These are phyloP conservation scores for Phialophora macrospora DNA, from an alignment of 2,329 filamentous ascomycete genomes.

Conservation along the genomic window DNA sequence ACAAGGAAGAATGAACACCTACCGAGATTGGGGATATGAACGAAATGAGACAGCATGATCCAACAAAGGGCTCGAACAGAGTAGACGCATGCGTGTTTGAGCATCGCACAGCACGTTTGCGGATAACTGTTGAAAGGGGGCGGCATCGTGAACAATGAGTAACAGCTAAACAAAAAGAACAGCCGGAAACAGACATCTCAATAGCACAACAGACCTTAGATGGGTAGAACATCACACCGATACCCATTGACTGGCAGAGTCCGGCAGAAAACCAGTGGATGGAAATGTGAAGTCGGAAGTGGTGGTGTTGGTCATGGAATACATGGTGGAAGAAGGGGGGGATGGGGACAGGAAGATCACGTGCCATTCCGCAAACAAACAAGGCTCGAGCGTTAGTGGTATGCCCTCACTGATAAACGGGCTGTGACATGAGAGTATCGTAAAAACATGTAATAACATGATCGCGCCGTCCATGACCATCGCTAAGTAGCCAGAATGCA, in stretches of 20 bases:
- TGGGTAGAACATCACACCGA: neutral
- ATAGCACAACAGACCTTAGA: neutral
- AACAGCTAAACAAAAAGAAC: neutral
- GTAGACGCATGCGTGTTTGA: neutral
- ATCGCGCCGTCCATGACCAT: slow-evolving; percentile 1
- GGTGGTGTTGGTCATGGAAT: neutral
- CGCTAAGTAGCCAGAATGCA: slow-evolving; percentile 1
- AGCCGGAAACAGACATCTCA: slow-evolving; percentile 16
- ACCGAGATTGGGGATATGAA: slow-evolving; percentile 2
- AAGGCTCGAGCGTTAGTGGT: slow-evolving; percentile 5
- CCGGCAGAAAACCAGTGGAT: neutral
- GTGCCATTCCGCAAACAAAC: slow-evolving; percentile 7
- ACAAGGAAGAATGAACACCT: slow-evolving; percentile 8
- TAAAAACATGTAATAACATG: slow-evolving; percentile 2
- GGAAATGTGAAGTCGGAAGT: neutral
- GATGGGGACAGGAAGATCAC: neutral
- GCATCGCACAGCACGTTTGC: slow-evolving; percentile 13
- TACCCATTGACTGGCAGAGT: neutral
- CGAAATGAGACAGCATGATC: slow-evolving; percentile 4
- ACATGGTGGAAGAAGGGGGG: neutral
- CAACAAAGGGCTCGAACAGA: slow-evolving; percentile 16
- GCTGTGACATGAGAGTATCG: neutral
- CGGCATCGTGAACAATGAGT: slow-evolving; percentile 19
- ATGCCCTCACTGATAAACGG: neutral
- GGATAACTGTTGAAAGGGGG: slow-evolving; percentile 5